Evolutionary conservation across 768 basidiomycete genomes (phyloP).

Genomic region (Auriculariales sp.): DNA sequence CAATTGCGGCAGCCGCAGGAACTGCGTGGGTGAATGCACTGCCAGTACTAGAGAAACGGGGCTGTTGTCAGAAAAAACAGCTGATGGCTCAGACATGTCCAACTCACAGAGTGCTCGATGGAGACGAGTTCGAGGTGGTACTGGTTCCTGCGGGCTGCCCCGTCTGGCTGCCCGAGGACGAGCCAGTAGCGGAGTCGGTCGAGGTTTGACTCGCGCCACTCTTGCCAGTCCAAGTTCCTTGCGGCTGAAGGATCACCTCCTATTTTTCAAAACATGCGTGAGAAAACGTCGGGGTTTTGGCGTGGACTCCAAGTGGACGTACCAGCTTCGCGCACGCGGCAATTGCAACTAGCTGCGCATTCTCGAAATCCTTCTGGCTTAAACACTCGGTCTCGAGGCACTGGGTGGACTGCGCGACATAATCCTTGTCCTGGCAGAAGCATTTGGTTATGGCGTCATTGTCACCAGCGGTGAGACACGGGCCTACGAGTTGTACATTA

Average conservation of each 20-base stretch:
- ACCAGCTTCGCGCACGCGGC: constrained; percentile 35
- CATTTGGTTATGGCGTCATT: constrained; percentile 35
- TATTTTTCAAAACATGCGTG: neutral
- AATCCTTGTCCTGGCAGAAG: constrained; percentile 35
- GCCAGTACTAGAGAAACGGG: constrained; percentile 5
- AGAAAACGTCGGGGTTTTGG: constrained; percentile 11
- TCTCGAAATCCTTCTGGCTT: constrained; percentile 26
- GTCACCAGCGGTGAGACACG: constrained; percentile 27
- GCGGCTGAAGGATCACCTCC: constrained; percentile 7
- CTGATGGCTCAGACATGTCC: too few relatives aligned
- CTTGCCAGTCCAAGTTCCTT: neutral
- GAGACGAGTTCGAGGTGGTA: neutral
- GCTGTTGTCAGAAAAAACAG: neutral
- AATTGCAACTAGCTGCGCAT: constrained; percentile 27
- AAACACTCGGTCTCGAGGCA: constrained; percentile 38
- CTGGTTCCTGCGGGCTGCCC: neutral
- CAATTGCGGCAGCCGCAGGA: constrained; percentile 25
- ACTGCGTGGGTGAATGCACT: constrained; percentile 15
- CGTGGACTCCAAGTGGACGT: constrained; percentile 7
- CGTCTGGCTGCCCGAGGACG: neutral
- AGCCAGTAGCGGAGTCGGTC: neutral
- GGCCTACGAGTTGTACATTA: neutral
- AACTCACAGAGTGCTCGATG: neutral
- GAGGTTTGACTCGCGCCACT: neutral
- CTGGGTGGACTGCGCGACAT: constrained; percentile 27